Evolutionary conservation across 495 filamentous ascomycete genomes (phyloP).

Genomic region (Neurospora intermedia): DNA sequence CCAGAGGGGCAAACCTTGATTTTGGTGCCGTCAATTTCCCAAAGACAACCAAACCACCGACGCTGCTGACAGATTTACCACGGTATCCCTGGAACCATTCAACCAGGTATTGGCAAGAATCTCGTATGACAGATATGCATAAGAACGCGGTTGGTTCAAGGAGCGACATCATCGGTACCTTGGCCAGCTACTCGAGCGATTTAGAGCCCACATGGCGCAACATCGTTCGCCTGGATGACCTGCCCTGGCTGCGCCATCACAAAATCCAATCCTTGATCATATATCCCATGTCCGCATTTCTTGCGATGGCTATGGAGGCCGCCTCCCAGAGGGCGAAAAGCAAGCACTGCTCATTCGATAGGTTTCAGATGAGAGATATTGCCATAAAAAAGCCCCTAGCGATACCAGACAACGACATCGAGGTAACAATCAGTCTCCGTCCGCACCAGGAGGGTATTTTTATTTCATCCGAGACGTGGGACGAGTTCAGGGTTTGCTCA

Average conservation of each 20-base stretch:
- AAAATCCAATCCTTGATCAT: slow-evolving; percentile 37
- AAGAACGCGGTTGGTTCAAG: slow-evolving; percentile 32
- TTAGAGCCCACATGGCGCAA: slow-evolving; percentile 44
- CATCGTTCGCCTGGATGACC: slow-evolving; percentile 36
- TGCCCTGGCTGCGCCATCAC: slow-evolving; percentile 47
- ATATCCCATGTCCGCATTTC: slow-evolving; percentile 52
- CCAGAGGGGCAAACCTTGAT: slow-evolving; percentile 33
- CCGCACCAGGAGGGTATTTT: slow-evolving; percentile 27
- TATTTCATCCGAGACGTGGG: slow-evolving; percentile 28
- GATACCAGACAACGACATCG: slow-evolving; percentile 35
- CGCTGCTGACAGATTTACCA: slow-evolving; percentile 32
- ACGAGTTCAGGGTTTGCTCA: slow-evolving; percentile 37
- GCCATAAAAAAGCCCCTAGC: slow-evolving; percentile 34
- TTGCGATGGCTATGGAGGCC: slow-evolving; percentile 48
- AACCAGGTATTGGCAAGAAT: slow-evolving; percentile 42
- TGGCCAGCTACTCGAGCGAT: slow-evolving; percentile 35
- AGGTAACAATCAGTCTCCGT: slow-evolving; percentile 32
- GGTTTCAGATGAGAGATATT: slow-evolving; percentile 36
- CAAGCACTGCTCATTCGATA: slow-evolving; percentile 19
- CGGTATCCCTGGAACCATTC: slow-evolving; percentile 43
- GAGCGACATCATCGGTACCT: slow-evolving; percentile 45
- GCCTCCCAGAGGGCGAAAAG: slow-evolving; percentile 26
- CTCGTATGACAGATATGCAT: slow-evolving; percentile 40
- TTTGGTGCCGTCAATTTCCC: slow-evolving; percentile 34
- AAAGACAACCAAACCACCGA: slow-evolving; percentile 19